Evolutionary conservation across 176 grass and related monocot genomes (phyloP).

Genomic region (Rhynchospora breviuscula): DNA sequence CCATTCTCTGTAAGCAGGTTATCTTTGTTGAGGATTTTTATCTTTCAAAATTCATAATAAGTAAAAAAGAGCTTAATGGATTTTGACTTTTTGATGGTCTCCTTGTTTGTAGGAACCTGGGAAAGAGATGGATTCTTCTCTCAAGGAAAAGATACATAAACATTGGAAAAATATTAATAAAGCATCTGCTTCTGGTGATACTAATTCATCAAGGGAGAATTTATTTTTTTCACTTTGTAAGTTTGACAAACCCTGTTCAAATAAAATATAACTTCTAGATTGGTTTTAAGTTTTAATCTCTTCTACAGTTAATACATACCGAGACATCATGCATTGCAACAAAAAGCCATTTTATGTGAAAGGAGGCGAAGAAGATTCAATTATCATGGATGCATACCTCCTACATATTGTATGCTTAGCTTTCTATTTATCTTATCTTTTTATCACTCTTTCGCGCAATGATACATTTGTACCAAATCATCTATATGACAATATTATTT

Average conservation of each 20-base stretch:
- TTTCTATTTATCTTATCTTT: constrained; percentile 24
- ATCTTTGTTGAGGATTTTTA: no score
- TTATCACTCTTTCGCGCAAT: constrained; percentile 17
- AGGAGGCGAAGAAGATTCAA: constrained; percentile 64
- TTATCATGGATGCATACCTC: constrained; percentile 85
- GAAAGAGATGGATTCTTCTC: constrained; percentile 20
- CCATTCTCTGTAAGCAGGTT: no score
- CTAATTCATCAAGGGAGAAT: constrained; percentile 31
- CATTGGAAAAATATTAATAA: constrained; percentile 42
- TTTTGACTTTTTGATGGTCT: neutral
- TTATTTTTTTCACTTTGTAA: constrained; percentile 53
- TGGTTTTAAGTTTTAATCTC: neutral
- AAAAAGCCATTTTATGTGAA: constrained; percentile 96
- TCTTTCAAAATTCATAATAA: no score
- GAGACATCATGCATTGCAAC: constrained; percentile 91
- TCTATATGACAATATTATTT: neutral
- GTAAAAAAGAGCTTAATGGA: neutral
- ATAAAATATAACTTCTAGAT: neutral
- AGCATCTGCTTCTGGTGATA: constrained; percentile 4
- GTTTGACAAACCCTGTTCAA: constrained; percentile 13
- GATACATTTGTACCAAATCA: constrained; percentile 19
- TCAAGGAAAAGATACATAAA: constrained; percentile 40
- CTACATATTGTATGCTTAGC: constrained; percentile 74
- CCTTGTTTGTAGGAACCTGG: constrained; percentile 23
- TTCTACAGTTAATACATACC: constrained; percentile 76